phyloP scores from a whole-genome alignment of 164 flowering plant species.

The Buxus sempervirens region DNA sequence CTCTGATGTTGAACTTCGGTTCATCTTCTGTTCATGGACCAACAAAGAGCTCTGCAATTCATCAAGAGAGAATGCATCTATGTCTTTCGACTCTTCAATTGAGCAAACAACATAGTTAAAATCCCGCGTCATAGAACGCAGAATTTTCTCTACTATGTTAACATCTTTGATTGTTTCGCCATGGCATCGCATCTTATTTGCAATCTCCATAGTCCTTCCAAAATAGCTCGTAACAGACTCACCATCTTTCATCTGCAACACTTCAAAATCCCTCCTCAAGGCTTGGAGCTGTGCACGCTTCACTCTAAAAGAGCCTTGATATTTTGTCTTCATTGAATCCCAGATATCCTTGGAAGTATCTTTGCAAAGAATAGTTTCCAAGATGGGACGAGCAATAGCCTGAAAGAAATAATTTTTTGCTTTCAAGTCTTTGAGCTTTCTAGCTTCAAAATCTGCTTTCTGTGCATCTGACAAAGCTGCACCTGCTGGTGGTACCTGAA shows the following conservation, averaged over 20 bases:
- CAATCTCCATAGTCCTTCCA: constrained; percentile 16
- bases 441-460: background rate
- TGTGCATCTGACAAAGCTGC: background rate
- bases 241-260: no score
- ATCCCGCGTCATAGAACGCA: constrained; percentile 12
- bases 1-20: constrained; percentile 3
- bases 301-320: constrained; percentile 15
- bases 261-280: no score
- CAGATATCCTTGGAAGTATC: constrained; percentile 22
- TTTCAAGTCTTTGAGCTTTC: constrained; percentile 11
- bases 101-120: constrained; percentile 24
- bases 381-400: constrained; percentile 11
- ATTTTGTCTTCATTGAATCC: constrained; percentile 20
- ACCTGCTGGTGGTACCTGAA: background rate
- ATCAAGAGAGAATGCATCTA: constrained; percentile 10
- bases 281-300: constrained; percentile 21
- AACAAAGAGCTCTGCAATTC: constrained; percentile 20
- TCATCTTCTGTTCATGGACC: constrained; percentile 24
- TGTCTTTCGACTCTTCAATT: constrained; percentile 20
- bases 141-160: constrained; percentile 16
- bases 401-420: constrained; percentile 14
- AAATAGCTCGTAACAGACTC: constrained; percentile 2
- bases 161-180: constrained; percentile 18
- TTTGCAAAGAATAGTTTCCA: constrained; percentile 23
- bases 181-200: constrained; percentile 10